Evolutionary conservation across 169 alveolate species (phyloP), one percentile per base, ranked within the genome.

Genomic region (Plasmodium adleri): DNA sequence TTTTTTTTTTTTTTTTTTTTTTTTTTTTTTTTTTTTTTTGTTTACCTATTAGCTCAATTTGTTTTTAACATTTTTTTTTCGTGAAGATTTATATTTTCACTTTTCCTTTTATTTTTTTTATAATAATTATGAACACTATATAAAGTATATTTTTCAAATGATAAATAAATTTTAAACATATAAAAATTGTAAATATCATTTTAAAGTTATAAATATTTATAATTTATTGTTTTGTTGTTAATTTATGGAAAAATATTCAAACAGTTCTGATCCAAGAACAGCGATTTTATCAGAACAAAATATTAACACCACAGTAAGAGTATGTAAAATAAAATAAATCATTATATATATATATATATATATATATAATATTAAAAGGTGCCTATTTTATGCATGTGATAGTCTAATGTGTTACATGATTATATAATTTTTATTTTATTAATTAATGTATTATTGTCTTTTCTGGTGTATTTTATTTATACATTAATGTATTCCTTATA

Each of bases 281-380:
- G 54, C 67, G 52, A 67, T 50, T 17, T 63, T 24, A 15, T 67
- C 89, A 78, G 89, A 78, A 78, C 89, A 78, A 70, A 78, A 56
- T 63, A 50, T 12, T 70, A 78, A 71, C 24, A 66, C 50, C 49
- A 59, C 50, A 59, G 76, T 66, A 78, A 64, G 45, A 20, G 67
- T 24, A n/a, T 20, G 54, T 63, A 75, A 15, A 50, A 32, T 47
- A 56, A 28, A 22, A 72, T 50, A 47, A 52, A 43, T 20, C 15
- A 72, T 45, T 39, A 39, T 39, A 39, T 39, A 39, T 32, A 32
- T 28, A 28, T 28, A 28, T 28, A 28, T 28, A 28, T 28, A 28
- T 39, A 39, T 5, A 39, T 39, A 39, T 5, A 39, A 39, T 39
- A 39, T 39, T 39, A 39, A 39, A 39, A 39, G 9, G 47, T 39